Evolutionary conservation across 176 grass and related monocot species (phyloP), one percentile per base, ranked within the genome.

Genomic region (Poa annua): DNA sequence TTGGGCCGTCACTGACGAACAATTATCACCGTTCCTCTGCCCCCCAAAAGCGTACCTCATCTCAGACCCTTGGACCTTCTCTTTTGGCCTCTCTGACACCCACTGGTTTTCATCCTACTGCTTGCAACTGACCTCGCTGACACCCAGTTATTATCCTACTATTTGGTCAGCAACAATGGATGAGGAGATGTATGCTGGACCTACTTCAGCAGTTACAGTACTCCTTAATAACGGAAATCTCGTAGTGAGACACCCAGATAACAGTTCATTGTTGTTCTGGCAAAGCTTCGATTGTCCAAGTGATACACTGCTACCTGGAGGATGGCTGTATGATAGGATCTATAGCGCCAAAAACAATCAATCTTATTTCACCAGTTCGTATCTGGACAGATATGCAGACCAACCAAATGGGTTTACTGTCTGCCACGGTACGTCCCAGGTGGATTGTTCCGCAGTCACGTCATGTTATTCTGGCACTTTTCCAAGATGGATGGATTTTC

Each of bases 181-280:
- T n/a, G n/a, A n/a, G n/a, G n/a, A n/a, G n/a, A n/a, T n/a, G n/a
- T n/a, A n/a, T n/a, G n/a, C n/a, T n/a, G n/a, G n/a, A 17, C 45
- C 57, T 1, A 3, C 44, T 48, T 39, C 19, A 17, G 5, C 9
- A 34, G 11, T 77, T 85, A 44, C 45, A 51, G 3, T 85, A 17
- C 69, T 85, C 7, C 21, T 61, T 61, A 62, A 78, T 9, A 60
- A 8, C 0, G 83, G 83, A 13, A 79, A 85, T 70, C 60, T 85
- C 8, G 35, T 85, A 29, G 2, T 85, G 6, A 42, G 67, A 79
- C 47, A 86, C 1, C 1, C 10, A 42, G 3, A 2, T 19, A 86
- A 86, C 22, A 25, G 19, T 14, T 65, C 60, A 29, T 78, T 68
- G 6, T 6, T 41, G 45, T 3, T 26, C 9, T 24, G 69, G 85